Conservation (phyloP, 768 basidiomycete species). For the Daedalea quercina region DNA sequence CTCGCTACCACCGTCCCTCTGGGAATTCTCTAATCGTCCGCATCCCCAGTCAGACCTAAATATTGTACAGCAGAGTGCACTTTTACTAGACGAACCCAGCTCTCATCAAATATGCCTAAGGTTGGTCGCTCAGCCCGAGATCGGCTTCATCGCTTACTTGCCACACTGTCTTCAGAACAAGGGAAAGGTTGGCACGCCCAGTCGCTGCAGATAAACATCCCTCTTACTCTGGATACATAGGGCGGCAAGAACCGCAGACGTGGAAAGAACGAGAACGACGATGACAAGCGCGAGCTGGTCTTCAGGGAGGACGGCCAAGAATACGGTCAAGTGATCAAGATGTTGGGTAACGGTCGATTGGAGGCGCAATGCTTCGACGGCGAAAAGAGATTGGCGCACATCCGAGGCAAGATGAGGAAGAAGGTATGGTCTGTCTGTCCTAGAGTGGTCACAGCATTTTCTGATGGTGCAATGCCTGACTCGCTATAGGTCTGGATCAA, state of each 20-base stretch:
- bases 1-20: background rate
- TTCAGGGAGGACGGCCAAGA: conserved; percentile 99
- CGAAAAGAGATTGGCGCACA: conserved; percentile 95
- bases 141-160: background rate
- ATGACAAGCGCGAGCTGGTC: conserved; percentile 96
- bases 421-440: conserved; percentile 82
- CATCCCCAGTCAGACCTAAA: too few relatives aligned
- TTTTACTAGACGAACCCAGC: background rate
- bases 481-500: conserved; percentile 93
- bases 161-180: conserved; percentile 46
- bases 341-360: conserved; percentile 96
- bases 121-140: conserved; percentile 21
- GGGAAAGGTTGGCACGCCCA: conserved; percentile 49
- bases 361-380: conserved; percentile 98
- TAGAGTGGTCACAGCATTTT: background rate
- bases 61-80: background rate
- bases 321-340: conserved; percentile 97
- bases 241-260: conserved; percentile 99
- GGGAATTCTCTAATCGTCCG: background rate
- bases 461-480: background rate
- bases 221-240: conserved; percentile 35
- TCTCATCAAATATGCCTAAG: conserved; percentile 40
- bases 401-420: conserved; percentile 98
- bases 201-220: background rate
- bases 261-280: conserved; percentile 99